Evolutionary conservation across 306 rosid genomes (phyloP).

Genomic region (Vachellia collinsii): DNA sequence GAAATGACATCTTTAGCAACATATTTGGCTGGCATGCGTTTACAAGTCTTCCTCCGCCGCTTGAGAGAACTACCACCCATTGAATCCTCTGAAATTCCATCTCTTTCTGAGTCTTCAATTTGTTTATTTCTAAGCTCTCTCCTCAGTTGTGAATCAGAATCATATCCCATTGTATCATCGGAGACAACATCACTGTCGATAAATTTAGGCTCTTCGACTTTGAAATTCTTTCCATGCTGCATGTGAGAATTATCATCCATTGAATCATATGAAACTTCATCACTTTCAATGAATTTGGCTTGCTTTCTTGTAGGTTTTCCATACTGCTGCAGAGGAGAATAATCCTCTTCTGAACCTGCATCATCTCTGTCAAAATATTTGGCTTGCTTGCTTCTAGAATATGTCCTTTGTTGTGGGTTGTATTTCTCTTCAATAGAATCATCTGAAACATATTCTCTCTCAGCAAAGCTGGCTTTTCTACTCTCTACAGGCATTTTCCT

Average conservation of each 20-base stretch:
- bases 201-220: conserved; percentile 29
- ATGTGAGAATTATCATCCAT: conserved; percentile 36
- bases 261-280: conserved; percentile 45
- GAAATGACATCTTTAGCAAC: conserved; percentile 34
- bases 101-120: conserved; percentile 45
- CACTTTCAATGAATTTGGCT: conserved; percentile 40
- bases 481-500: conserved; percentile 62
- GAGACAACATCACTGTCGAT: conserved; percentile 44
- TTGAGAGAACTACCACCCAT: conserved; percentile 37
- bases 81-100: conserved; percentile 44
- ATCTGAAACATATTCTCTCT: conserved; percentile 45
- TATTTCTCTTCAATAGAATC: conserved; percentile 43
- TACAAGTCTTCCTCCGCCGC: conserved; percentile 28
- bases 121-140: conserved; percentile 58
- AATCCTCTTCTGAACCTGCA: conserved; percentile 43
- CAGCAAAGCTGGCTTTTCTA: conserved; percentile 42
- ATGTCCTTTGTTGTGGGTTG: conserved; percentile 39
- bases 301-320: conserved; percentile 36
- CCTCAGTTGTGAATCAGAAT: conserved; percentile 53
- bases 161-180: conserved; percentile 49
- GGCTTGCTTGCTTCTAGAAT: conserved; percentile 55
- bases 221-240: conserved; percentile 31
- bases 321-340: conserved; percentile 36
- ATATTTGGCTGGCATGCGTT: conserved; percentile 34
- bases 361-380: conserved; percentile 48